Base-by-base conservation (phyloP, 2,329 filamentous ascomycete species). In the Pseudogymnoascus sp. region DNA sequence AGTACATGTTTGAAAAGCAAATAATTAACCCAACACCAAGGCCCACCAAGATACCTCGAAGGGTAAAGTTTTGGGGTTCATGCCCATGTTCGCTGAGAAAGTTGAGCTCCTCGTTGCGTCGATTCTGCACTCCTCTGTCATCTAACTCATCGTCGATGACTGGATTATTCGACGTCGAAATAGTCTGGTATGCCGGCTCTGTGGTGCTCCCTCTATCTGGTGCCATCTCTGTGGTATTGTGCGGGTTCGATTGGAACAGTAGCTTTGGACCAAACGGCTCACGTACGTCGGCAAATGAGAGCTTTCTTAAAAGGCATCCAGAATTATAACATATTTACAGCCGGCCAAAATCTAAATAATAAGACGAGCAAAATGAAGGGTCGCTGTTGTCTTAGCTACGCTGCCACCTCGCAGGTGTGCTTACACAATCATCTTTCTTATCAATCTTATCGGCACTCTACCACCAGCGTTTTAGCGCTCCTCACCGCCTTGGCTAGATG, bases 1-100 rank as follows among this genome's bases (percentile, higher is more conserved):
- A 99, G 74, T 97, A 99, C 79, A 95, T 97, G 72, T 99, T 99
- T 60, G 90, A 95, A 73, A 96, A 96, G 71, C 90, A 94, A 70
- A 97, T 96, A 61, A 97, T 79, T 4, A 94, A 84, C 40, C 94
- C 94, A 65, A 99, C 94, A 3, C 84, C 77, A 5, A 96, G 79
- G 13, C 94, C 94, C 29, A 90, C 90, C 4, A 85, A 71, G 39
- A 97, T 81, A 59, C 91, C 91, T 61, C 94, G 87, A 26, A 87
- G 62, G 0, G 94, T 97, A 76, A 99, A 97, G 76, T 91, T 92
- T 54, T 83, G 83, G 36, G 71, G 70, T 63, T 73, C 71, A 17
- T 63, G 63, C 7, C 68, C 69, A 70, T 69, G 68, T 47, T 60
- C 63, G 13, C 67, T 66, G 50, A 73, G 68, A 54, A 68, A 72